A percentile compares a stretch with the other conserved stretches of the same genome.
phyloP scores from a whole-genome alignment of 306 rosid species.

The Coriaria nepalensis region DNA sequence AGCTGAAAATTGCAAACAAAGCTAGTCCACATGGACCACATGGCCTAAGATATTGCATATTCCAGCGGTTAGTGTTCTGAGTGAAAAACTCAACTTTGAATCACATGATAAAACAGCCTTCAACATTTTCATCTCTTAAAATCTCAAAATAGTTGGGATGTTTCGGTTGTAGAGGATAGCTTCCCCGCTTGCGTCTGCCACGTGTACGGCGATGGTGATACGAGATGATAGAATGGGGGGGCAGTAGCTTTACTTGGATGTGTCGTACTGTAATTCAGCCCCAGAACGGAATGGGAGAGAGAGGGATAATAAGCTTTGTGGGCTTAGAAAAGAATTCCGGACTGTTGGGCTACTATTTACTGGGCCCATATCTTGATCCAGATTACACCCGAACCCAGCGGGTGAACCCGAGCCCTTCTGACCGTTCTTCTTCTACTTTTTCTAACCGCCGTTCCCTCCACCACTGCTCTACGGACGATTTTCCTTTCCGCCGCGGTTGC shows the following conservation, averaged over 20 bases:
- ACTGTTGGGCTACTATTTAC: conserved; percentile 30
- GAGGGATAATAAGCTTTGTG: conserved; percentile 24
- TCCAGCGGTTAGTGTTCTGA: too few relatives aligned
- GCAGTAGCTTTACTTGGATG: conserved; percentile 28
- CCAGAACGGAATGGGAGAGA: conserved; percentile 20
- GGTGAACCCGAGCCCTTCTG: conserved; percentile 20
- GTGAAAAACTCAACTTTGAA: too few relatives aligned
- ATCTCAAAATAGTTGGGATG: conserved; percentile 35
- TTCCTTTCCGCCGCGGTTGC: too few relatives aligned
- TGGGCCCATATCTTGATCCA: conserved; percentile 12
- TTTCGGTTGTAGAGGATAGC: conserved; percentile 19
- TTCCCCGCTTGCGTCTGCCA: conserved; percentile 21
- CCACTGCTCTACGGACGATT: too few relatives aligned
- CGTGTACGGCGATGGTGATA: conserved; percentile 29
- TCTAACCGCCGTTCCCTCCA: conserved; percentile 18
- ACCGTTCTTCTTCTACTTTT: conserved; percentile 43
- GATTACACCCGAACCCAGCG: conserved; percentile 4
- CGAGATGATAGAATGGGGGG: conserved; percentile 22
- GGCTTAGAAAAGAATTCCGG: conserved; percentile 17
- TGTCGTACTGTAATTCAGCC: conserved; percentile 22
- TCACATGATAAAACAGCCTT: conserved; percentile 71
- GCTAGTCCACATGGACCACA: too few relatives aligned
- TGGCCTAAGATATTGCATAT: too few relatives aligned
- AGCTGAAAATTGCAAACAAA: too few relatives aligned
- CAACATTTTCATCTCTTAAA: conserved; percentile 78